These are phyloP conservation scores for Bonia amplexicaulis DNA, from an alignment of 176 grass and related monocot species.

Conservation along the genomic window DNA sequence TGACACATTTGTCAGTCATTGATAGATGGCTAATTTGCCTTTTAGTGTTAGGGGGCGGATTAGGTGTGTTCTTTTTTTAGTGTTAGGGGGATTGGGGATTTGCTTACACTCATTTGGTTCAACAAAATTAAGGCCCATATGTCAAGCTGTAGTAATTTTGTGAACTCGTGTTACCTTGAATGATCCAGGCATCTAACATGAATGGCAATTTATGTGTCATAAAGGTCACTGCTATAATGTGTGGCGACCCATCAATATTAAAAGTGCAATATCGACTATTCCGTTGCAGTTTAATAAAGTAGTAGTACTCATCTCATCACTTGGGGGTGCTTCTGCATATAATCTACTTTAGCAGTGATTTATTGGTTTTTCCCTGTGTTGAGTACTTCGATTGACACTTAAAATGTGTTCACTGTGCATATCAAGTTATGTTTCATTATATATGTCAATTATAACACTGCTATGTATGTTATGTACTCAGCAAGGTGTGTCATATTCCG, in stretches of 20 bases:
- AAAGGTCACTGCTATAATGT: background rate
- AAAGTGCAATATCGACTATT: background rate
- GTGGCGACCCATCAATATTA: background rate
- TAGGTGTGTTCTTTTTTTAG: background rate
- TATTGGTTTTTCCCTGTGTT: background rate
- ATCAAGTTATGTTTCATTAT: background rate
- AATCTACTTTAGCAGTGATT: background rate
- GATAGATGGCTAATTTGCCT: background rate
- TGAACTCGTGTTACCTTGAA: background rate
- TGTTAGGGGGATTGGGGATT: background rate
- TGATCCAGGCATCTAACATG: conserved; percentile 8
- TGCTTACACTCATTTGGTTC: background rate
- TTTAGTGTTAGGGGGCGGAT: background rate
- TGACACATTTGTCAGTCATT: background rate
- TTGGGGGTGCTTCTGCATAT: background rate
- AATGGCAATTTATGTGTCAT: background rate
- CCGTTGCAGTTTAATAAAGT: background rate
- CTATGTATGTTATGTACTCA: background rate
- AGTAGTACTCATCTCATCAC: background rate
- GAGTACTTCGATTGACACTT: background rate
- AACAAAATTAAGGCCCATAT: conserved; percentile 1
- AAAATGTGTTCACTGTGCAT: background rate
- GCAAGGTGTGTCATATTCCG: background rate
- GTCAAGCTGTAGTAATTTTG: background rate
- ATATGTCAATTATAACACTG: background rate